phyloP scores from a whole-genome alignment of 352 stramenopile species.

The Globisporangium mamillatum region DNA sequence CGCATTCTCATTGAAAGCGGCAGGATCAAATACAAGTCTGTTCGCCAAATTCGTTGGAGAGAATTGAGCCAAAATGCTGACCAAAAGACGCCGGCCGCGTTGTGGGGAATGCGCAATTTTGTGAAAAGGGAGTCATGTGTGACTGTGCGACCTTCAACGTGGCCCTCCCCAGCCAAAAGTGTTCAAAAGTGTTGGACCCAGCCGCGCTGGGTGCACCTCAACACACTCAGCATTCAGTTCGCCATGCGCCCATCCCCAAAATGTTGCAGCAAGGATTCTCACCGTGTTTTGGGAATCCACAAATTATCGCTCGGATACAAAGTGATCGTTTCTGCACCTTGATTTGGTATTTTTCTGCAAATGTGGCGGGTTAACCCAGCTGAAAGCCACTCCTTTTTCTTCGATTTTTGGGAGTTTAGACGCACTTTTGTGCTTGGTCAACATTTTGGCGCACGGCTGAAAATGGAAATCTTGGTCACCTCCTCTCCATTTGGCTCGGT shows the following conservation, averaged over 20 bases:
- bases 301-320: not conserved
- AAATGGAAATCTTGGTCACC: conserved; percentile 1
- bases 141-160: not conserved
- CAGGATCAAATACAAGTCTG: too few relatives aligned
- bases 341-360: not conserved
- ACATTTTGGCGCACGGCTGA: not conserved
- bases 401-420: not conserved
- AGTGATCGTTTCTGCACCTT: not conserved
- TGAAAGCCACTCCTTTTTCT: not conserved
- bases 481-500: not conserved
- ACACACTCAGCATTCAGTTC: not conserved
- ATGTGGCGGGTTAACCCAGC: not conserved
- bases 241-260: not conserved
- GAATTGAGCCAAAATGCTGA: not conserved
- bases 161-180: not conserved
- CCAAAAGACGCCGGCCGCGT: too few relatives aligned
- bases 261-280: not conserved
- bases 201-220: not conserved
- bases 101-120: not conserved
- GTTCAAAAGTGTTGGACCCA: not conserved
- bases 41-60: too few relatives aligned
- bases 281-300: not conserved
- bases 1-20: not conserved
- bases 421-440: not conserved
- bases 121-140: not conserved